These are phyloP conservation scores for Arachis hypogaea DNA, from an alignment of 306 rosid species.

Conservation along the genomic window DNA sequence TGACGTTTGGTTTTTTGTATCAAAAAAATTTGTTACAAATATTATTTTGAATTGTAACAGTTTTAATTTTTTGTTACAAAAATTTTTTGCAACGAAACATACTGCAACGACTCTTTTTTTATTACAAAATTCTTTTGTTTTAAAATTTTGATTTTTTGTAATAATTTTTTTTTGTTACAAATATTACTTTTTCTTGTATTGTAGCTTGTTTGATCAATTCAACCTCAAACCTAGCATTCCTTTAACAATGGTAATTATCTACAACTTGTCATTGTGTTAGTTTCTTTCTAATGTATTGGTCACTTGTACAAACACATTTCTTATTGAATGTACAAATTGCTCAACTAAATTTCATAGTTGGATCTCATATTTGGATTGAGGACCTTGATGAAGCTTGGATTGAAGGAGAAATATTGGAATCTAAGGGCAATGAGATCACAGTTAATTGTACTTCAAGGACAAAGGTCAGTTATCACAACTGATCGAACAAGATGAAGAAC, in stretches of 20 bases:
- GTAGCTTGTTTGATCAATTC: conserved; percentile 49
- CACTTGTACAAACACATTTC: too few relatives aligned
- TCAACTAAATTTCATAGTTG: conserved; percentile 57
- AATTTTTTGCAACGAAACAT: too few relatives aligned
- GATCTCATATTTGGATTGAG: conserved; percentile 78
- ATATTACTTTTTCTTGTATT: too few relatives aligned
- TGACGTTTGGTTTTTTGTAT: too few relatives aligned
- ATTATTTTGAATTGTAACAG: too few relatives aligned
- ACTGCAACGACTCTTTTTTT: too few relatives aligned
- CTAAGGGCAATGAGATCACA: conserved; percentile 51
- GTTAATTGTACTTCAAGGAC: conserved; percentile 56
- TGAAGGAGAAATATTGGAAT: conserved; percentile 75
- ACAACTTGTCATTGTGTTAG: conserved; percentile 20
- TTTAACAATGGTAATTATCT: conserved; percentile 55
- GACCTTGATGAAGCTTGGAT: conserved; percentile 80
- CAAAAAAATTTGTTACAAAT: too few relatives aligned
- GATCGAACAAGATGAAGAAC: background rate
- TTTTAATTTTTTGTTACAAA: too few relatives aligned
- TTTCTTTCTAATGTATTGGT: background rate
- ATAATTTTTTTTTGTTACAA: too few relatives aligned
- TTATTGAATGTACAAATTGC: conserved; percentile 56
- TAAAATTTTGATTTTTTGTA: too few relatives aligned
- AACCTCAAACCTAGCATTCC: conserved; percentile 43
- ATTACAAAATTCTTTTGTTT: too few relatives aligned
- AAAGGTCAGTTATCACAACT: conserved; percentile 29